Conservation (phyloP, 192 early-diverging fungal species). For the Spizellomyces sp. region DNA sequence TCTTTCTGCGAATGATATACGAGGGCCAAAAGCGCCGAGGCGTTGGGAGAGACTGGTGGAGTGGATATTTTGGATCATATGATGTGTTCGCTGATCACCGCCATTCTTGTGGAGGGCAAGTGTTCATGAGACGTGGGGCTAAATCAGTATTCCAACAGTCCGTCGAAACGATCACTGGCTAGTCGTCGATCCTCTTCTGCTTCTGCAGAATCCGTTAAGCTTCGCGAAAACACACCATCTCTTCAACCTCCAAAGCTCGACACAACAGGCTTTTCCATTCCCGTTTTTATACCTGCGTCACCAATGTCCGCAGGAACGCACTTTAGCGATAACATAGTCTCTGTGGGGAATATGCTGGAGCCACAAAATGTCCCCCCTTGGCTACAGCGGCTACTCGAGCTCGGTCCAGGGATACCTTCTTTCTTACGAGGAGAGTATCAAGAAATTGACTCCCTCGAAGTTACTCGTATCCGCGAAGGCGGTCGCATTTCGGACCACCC, state of each 20-base stretch:
- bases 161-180: constrained; percentile 21
- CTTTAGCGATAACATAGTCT: constrained; percentile 8
- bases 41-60: too few species aligned
- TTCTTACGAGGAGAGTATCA: constrained; percentile 5
- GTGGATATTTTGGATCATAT: too few species aligned
- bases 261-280: constrained; percentile 18
- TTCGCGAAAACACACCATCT: background rate
- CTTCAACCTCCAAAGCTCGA: constrained; percentile 31
- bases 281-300: constrained; percentile 16
- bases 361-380: constrained; percentile 20
- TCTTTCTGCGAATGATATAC: too few species aligned
- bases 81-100: too few species aligned
- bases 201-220: constrained; percentile 16
- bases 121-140: too few species aligned
- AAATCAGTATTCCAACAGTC: background rate
- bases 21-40: too few species aligned
- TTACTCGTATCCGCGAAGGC: constrained; percentile 10
- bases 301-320: constrained; percentile 36
- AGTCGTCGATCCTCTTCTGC: constrained; percentile 27
- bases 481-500: background rate
- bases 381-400: constrained; percentile 15
- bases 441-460: constrained; percentile 25
- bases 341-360: constrained; percentile 14
- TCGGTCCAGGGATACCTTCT: constrained; percentile 1
- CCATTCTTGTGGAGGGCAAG: too few species aligned